Conservation (phyloP, 2,329 filamentous ascomycete genomes). For the Aspergillus tamarii region DNA sequence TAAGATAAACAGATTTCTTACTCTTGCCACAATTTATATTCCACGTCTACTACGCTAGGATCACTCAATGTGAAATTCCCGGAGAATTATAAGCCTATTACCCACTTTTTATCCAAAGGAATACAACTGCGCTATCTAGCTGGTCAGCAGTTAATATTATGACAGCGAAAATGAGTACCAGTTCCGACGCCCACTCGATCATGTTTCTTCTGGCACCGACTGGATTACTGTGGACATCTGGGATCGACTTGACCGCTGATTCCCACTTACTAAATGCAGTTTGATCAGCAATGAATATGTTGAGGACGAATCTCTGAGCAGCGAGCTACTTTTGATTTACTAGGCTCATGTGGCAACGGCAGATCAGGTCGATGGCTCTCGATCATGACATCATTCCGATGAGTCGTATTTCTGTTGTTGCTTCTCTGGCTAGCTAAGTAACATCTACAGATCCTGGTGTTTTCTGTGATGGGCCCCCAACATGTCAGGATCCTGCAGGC, state of each 20-base stretch:
- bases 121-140: background rate
- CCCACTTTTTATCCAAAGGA: background rate
- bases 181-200: background rate
- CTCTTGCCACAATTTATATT: too few relatives aligned
- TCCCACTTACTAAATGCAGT: background rate
- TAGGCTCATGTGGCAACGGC: background rate
- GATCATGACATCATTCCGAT: background rate
- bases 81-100: too few relatives aligned
- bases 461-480: too few relatives aligned
- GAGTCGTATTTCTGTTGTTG: background rate
- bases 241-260: background rate
- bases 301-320: background rate
- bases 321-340: background rate
- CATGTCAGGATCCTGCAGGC: too few relatives aligned
- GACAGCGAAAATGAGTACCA: background rate
- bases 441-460: too few relatives aligned
- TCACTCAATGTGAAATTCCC: too few relatives aligned
- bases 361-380: background rate
- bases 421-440: too few relatives aligned
- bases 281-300: background rate
- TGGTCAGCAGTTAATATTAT: background rate
- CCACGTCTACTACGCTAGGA: too few relatives aligned
- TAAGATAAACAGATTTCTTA: too few relatives aligned
- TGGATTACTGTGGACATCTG: background rate
- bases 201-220: background rate